phyloP scores from a whole-genome alignment of 176 grass and related monocot genomes.

The Rhipidocladum racemiflorum region DNA sequence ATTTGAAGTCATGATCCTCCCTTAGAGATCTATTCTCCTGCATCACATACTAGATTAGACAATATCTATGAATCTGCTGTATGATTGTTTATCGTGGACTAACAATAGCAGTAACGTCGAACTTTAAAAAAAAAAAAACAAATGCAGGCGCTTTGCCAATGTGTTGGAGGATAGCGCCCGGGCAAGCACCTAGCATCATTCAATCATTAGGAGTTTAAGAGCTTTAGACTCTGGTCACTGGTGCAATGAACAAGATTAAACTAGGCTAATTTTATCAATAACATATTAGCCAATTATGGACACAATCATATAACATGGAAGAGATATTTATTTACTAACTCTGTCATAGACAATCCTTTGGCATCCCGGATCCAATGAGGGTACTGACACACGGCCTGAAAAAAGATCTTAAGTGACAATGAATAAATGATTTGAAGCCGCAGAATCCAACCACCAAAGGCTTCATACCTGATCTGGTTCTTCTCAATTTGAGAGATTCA shows the following conservation, averaged over 20 bases:
- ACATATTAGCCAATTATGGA: neutral
- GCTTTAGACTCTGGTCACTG: neutral
- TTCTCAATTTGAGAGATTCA: conserved; percentile 41
- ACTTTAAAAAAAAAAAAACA: neutral
- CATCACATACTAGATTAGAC: conserved; percentile 5
- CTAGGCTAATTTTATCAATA: neutral
- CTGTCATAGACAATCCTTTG: conserved; percentile 30
- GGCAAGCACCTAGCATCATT: neutral
- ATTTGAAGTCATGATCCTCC: neutral
- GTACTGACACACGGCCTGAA: conserved; percentile 43
- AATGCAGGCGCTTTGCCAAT: neutral
- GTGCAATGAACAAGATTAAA: neutral
- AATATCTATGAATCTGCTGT: neutral
- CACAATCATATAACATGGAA: neutral
- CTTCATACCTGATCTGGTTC: conserved; percentile 34
- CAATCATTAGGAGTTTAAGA: neutral
- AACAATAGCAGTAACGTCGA: neutral
- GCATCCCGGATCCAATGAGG: neutral
- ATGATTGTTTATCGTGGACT: neutral
- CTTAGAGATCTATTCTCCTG: neutral
- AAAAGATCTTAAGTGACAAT: neutral
- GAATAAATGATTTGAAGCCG: conserved; percentile 15
- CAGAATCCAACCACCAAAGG: conserved; percentile 1
- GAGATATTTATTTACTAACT: conserved; percentile 29
- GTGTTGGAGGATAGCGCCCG: neutral